phyloP scores from a whole-genome alignment of 768 basidiomycete species.

The Fomitopsis pulvina region DNA sequence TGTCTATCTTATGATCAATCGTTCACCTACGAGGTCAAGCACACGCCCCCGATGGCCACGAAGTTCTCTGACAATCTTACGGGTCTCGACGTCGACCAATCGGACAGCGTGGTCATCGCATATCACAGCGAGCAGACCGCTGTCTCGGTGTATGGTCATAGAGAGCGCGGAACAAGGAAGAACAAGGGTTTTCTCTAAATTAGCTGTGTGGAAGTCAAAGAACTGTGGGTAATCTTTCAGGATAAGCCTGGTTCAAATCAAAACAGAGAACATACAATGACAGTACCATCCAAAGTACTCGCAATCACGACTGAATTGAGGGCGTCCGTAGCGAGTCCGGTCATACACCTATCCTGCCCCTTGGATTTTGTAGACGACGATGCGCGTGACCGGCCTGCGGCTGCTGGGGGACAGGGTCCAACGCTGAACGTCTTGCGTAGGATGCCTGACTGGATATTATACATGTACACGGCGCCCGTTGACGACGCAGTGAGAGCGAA shows the following conservation, averaged over 20 bases:
- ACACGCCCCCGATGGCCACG: constrained; percentile 78
- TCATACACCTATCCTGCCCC: constrained; percentile 50
- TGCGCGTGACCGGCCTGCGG: constrained; percentile 30
- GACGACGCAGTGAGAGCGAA: constrained; percentile 86
- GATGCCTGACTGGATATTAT: constrained; percentile 96
- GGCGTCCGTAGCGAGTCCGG: constrained; percentile 80
- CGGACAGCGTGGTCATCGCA: constrained; percentile 87
- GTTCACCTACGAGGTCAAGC: constrained; percentile 69
- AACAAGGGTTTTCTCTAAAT: constrained; percentile 58
- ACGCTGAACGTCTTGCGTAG: constrained; percentile 71
- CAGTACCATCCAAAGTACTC: constrained; percentile 80
- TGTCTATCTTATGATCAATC: not conserved
- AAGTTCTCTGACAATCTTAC: constrained; percentile 83
- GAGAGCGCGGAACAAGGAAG: constrained; percentile 66
- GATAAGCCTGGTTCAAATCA: not conserved
- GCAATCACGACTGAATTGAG: constrained; percentile 79
- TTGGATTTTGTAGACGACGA: constrained; percentile 27
- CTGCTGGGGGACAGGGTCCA: constrained; percentile 54
- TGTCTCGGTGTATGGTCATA: constrained; percentile 76
- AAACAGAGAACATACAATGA: constrained; percentile 50
- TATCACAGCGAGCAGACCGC: constrained; percentile 70
- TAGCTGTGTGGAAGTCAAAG: constrained; percentile 91
- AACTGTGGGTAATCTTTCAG: constrained; percentile 46
- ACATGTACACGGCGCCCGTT: constrained; percentile 76
- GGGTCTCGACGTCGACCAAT: constrained; percentile 88